phyloP scores from a whole-genome alignment of 78 protist genomes.

The Parvularia atlantis region DNA sequence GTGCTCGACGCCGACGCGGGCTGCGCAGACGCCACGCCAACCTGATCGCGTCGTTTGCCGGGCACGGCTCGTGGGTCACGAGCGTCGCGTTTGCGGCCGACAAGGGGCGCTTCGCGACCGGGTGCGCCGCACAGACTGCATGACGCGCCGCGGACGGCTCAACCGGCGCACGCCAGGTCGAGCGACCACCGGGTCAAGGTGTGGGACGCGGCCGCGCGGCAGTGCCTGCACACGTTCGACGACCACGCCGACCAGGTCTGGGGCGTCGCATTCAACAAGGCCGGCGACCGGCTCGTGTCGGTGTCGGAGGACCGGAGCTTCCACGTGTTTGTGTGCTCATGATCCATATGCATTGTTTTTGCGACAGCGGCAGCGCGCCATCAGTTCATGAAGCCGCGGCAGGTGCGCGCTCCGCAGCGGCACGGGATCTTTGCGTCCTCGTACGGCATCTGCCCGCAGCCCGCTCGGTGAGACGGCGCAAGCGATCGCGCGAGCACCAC shows the following conservation, averaged over 20 bases:
- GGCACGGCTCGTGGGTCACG: not conserved
- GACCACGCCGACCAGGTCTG: not conserved
- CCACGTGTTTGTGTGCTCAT: not conserved
- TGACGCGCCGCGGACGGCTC: too few relatives aligned
- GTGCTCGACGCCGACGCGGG: too few relatives aligned
- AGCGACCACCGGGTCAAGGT: not conserved
- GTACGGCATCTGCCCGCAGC: not conserved
- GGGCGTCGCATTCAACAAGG: not conserved
- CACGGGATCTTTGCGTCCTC: not conserved
- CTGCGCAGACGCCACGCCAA: not conserved
- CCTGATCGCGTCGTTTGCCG: not conserved
- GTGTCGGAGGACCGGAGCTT: not conserved
- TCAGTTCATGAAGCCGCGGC: not conserved
- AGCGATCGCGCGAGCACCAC: not conserved
- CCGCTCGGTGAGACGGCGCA: not conserved
- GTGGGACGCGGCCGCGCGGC: not conserved
- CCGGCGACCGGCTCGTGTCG: not conserved
- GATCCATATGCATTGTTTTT: too few relatives aligned
- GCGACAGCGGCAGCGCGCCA: too few relatives aligned
- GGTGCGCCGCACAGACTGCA: not conserved
- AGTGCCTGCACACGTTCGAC: not conserved
- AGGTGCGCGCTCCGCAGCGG: not conserved
- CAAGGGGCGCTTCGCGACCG: not conserved
- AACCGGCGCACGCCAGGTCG: not conserved
- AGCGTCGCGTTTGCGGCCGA: not conserved